Percentiles rank a stretch among this genome's conserved stretches.
Evolutionary conservation across 2,329 filamentous ascomycete genomes (phyloP).

Genomic region (Curvularia lunata): DNA sequence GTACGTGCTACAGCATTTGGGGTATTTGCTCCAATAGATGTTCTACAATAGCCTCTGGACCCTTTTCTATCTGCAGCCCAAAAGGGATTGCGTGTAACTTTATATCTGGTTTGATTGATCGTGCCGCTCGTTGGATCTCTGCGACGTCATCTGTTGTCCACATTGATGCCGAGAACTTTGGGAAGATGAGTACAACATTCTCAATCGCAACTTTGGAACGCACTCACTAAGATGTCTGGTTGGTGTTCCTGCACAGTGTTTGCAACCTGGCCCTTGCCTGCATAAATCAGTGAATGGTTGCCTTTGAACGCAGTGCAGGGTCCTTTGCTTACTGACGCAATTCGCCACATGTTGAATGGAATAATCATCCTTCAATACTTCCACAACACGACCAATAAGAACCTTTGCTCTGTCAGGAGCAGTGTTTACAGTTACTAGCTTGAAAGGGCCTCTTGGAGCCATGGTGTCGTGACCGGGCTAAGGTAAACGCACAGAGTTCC

Average conservation of each 20-base stretch:
- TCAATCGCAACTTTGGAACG: background rate
- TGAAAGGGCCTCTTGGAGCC: slow-evolving; percentile 58
- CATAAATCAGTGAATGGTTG: background rate
- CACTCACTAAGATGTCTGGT: background rate
- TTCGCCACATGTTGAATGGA: slow-evolving; percentile 68
- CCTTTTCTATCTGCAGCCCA: background rate
- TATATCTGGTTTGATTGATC: background rate
- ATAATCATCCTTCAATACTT: slow-evolving; percentile 68
- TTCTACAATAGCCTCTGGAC: background rate
- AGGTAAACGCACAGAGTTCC: background rate
- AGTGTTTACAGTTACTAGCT: slow-evolving; percentile 72
- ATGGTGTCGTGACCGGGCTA: background rate
- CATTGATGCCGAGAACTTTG: background rate
- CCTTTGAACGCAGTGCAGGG: background rate
- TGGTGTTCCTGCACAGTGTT: background rate
- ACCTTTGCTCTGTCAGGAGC: slow-evolving; percentile 68
- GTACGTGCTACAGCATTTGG: background rate
- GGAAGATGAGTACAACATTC: background rate
- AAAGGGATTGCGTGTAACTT: background rate
- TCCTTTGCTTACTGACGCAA: slow-evolving; percentile 57
- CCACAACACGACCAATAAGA: slow-evolving; percentile 65
- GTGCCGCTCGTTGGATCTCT: background rate
- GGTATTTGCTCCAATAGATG: background rate
- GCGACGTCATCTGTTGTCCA: background rate
- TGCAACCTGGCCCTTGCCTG: background rate